phyloP scores from a whole-genome alignment of 192 early-diverging fungal genomes.

The Neocallimastix lanati region DNA sequence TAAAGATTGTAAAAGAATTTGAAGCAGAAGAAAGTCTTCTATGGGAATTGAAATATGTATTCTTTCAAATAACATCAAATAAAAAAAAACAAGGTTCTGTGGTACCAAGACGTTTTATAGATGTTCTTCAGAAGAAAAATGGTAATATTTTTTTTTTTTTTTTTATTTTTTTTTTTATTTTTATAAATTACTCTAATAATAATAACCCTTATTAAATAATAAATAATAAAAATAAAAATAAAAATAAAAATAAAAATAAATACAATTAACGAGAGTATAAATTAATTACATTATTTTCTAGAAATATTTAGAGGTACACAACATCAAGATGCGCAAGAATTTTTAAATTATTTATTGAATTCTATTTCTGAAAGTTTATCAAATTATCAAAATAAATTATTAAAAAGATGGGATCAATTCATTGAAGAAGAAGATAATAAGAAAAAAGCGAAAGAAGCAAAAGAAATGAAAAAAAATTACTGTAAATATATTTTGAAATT shows the following conservation, averaged over 20 bases:
- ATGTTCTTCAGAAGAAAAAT: slow-evolving; percentile 82
- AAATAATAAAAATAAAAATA: not conserved
- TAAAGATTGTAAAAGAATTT: slow-evolving; percentile 9
- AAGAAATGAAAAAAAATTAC: not conserved
- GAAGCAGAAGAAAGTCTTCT: slow-evolving; percentile 63
- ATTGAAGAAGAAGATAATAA: not conserved
- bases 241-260: not conserved
- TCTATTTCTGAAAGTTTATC: slow-evolving; percentile 64
- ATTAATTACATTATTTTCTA: too few species aligned
- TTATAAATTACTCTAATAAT: too few species aligned
- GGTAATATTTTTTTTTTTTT: slow-evolving; percentile 36
- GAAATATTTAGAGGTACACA: slow-evolving; percentile 80
- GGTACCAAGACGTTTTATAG: slow-evolving; percentile 67
- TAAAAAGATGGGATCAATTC: not conserved
- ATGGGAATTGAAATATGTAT: slow-evolving; percentile 66
- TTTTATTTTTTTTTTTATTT: too few species aligned
- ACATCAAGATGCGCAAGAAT: slow-evolving; percentile 98
- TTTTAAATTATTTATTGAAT: slow-evolving; percentile 86
- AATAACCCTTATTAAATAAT: not conserved
- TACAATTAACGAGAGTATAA: too few species aligned
- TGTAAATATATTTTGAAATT: too few species aligned
- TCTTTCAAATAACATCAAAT: slow-evolving; percentile 59
- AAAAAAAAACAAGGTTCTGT: slow-evolving; percentile 68
- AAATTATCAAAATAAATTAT: slow-evolving; percentile 17
- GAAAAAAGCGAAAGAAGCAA: not conserved